Evolutionary conservation across 345 rosid genomes (phyloP).

Genomic region (Eucalyptus regnans): DNA sequence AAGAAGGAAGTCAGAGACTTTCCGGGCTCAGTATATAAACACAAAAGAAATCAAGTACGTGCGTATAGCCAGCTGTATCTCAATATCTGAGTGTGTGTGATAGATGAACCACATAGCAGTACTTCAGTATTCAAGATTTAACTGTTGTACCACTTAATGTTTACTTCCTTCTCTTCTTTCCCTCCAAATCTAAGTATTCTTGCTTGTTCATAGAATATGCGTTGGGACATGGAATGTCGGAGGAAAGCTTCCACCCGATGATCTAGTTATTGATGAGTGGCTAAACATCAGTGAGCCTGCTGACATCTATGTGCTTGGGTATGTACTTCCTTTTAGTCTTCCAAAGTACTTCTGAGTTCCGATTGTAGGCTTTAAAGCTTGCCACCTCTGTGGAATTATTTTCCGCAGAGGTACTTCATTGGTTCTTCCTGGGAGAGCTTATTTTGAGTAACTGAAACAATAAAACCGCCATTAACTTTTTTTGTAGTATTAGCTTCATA

Average conservation of each 20-base stretch:
- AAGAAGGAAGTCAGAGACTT: conserved; percentile 80
- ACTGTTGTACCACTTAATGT: neutral
- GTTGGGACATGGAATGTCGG: conserved; percentile 96
- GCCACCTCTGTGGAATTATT: neutral
- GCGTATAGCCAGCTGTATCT: neutral
- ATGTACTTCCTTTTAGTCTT: neutral
- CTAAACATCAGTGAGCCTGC: conserved; percentile 64
- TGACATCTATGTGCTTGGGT: conserved; percentile 86
- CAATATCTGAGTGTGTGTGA: neutral
- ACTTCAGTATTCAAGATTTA: neutral
- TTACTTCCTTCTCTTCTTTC: neutral
- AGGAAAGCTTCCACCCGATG: conserved; percentile 74
- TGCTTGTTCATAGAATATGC: conserved; percentile 28
- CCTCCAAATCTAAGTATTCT: neutral
- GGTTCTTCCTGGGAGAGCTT: neutral
- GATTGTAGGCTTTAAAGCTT: neutral
- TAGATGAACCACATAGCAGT: neutral
- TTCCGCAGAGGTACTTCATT: neutral
- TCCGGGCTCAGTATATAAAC: conserved; percentile 69
- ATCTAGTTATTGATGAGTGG: conserved; percentile 89
- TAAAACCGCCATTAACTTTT: neutral
- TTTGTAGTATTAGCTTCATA: neutral
- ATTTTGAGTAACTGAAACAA: neutral
- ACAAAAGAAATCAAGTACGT: conserved; percentile 64
- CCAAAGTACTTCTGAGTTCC: neutral